Conservation (phyloP, 2,329 filamentous ascomycete genomes). For the Xylariaceae sp. region DNA sequence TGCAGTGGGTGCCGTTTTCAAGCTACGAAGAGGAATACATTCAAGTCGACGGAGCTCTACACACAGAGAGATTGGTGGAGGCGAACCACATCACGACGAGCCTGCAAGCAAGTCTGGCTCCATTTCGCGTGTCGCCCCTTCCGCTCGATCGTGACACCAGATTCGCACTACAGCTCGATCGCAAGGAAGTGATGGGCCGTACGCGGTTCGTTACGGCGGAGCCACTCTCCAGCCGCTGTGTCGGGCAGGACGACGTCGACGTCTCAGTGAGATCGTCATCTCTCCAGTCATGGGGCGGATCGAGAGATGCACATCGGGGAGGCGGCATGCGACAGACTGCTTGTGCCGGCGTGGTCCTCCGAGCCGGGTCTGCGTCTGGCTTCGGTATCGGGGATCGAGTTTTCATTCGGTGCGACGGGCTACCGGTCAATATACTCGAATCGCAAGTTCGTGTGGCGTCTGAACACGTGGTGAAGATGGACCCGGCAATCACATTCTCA, state of each 20-base stretch:
- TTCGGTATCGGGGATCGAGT: slow-evolving; percentile 3
- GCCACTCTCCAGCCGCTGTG: neutral
- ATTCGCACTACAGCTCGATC: slow-evolving; percentile 2
- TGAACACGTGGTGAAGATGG: neutral
- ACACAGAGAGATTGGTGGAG: slow-evolving; percentile 10
- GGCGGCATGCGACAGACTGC: neutral
- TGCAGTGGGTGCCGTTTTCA: neutral
- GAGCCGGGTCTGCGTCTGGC: neutral
- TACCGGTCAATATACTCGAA: neutral
- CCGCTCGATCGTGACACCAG: neutral
- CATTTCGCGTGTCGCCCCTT: neutral
- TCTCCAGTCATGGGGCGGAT: neutral
- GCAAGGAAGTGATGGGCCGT: neutral
- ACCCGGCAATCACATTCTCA: neutral
- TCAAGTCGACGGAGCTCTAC: slow-evolving; percentile 8
- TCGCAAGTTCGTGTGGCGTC: slow-evolving; percentile 1
- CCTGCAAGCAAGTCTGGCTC: neutral
- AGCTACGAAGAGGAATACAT: slow-evolving; percentile 16
- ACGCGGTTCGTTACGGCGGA: neutral
- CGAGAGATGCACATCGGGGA: neutral
- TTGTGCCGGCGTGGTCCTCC: slow-evolving; percentile 1
- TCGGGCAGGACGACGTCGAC: neutral
- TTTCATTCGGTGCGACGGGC: neutral
- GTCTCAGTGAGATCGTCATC: neutral
- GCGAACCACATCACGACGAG: slow-evolving; percentile 1